These are phyloP conservation scores for Heterobasidion parviporum DNA, from an alignment of 1,284 basidiomycete genomes.

Conservation along the genomic window DNA sequence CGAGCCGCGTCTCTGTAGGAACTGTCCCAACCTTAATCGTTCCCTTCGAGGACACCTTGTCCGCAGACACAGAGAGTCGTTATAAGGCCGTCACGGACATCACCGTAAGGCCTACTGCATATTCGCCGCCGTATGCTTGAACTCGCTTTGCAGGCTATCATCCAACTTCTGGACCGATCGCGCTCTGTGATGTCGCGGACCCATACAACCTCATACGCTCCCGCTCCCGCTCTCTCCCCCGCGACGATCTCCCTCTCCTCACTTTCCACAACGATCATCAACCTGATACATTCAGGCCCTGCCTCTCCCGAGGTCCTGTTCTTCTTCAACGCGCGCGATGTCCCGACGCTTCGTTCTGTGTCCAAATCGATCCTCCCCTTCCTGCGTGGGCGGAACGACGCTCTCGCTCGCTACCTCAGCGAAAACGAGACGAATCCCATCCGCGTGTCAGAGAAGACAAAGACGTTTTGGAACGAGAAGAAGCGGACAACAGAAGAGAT, in stretches of 20 bases:
- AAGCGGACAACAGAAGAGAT: conserved; percentile 36
- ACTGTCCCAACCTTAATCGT: conserved; percentile 84
- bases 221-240: conserved; percentile 72
- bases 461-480: conserved; percentile 48
- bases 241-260: conserved; percentile 70
- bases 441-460: conserved; percentile 53
- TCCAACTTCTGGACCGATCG: conserved; percentile 79
- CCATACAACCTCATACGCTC: conserved; percentile 57
- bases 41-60: conserved; percentile 66
- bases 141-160: conserved; percentile 45
- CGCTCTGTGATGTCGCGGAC: conserved; percentile 60
- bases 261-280: conserved; percentile 53
- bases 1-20: conserved; percentile 28
- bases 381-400: conserved; percentile 41
- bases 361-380: conserved; percentile 32
- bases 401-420: conserved; percentile 45
- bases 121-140: neutral
- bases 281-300: conserved; percentile 50
- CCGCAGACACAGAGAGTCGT: conserved; percentile 65
- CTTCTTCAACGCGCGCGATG: conserved; percentile 45
- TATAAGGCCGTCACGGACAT: conserved; percentile 77
- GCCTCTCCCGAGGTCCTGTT: conserved; percentile 44
- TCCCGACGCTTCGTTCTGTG: conserved; percentile 31
- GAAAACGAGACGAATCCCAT: conserved; percentile 39
- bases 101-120: conserved; percentile 37